phyloP scores from a whole-genome alignment of 306 rosid genomes.

The Pterocarpus macrocarpus region DNA sequence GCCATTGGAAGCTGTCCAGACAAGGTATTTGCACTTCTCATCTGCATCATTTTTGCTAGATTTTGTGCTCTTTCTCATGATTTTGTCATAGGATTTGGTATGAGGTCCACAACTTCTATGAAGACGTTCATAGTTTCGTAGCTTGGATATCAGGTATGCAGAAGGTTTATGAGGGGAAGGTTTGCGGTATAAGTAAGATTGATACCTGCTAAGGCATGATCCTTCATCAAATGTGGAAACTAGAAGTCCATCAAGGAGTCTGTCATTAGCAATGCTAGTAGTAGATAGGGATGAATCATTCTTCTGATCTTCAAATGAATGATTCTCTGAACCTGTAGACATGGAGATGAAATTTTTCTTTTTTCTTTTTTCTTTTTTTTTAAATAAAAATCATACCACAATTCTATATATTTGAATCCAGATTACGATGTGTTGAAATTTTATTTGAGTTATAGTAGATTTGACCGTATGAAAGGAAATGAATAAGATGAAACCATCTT shows the following conservation, averaged over 20 bases:
- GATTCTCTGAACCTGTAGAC: constrained; percentile 43
- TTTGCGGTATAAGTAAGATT: constrained; percentile 66
- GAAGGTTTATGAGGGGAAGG: constrained; percentile 65
- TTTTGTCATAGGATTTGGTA: constrained; percentile 60
- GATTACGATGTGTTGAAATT: background rate
- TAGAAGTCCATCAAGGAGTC: constrained; percentile 68
- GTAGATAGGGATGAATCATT: constrained; percentile 23
- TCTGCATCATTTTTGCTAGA: constrained; percentile 40
- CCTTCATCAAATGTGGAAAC: constrained; percentile 62
- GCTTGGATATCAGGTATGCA: constrained; percentile 63
- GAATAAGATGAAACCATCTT: constrained; percentile 8
- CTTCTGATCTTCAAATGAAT: constrained; percentile 36
- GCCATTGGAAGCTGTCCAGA: constrained; percentile 72
- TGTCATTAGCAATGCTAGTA: constrained; percentile 34
- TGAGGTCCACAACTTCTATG: constrained; percentile 77
- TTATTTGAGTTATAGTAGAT: background rate
- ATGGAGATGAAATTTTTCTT: background rate
- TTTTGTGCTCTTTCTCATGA: constrained; percentile 50
- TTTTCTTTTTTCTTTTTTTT: too few relatives aligned
- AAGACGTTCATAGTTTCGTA: constrained; percentile 76
- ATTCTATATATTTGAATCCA: background rate
- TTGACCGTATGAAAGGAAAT: constrained; percentile 3
- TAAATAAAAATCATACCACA: background rate
- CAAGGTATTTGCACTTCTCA: constrained; percentile 68
- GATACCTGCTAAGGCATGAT: constrained; percentile 73